These are phyloP conservation scores for Cladosporium cucumerinum DNA, from an alignment of 2,329 filamentous ascomycete species.

Conservation along the genomic window DNA sequence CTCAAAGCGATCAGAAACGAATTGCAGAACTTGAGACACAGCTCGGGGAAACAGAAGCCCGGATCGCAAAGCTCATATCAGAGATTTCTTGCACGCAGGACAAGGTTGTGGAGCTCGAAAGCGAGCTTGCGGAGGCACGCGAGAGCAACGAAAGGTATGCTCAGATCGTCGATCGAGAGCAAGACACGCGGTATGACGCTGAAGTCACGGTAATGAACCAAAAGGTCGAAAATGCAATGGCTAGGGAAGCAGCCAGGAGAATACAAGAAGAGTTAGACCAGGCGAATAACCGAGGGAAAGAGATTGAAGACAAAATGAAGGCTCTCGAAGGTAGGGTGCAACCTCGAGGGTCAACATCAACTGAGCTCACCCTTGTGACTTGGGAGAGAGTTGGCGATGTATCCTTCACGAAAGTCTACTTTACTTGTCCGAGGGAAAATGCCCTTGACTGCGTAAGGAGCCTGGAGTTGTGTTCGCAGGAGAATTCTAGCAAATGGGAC, in stretches of 20 bases:
- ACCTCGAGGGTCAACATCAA: neutral
- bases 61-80: neutral
- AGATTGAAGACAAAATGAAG: neutral
- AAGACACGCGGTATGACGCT: conserved; percentile 1
- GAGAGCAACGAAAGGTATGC: neutral
- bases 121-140: neutral
- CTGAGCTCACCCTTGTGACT: neutral
- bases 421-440: neutral
- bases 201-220: neutral
- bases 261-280: neutral
- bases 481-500: neutral
- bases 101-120: neutral
- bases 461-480: neutral
- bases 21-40: neutral
- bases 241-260: neutral
- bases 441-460: neutral
- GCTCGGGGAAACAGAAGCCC: neutral
- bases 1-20: neutral
- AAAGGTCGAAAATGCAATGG: neutral
- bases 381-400: neutral
- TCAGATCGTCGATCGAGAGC: neutral
- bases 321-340: neutral
- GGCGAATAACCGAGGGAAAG: neutral
- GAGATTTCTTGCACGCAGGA: neutral
- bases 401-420: neutral